Evolutionary conservation across 129 eudicot genomes (phyloP).

Genomic region (Erigeron canadensis): DNA sequence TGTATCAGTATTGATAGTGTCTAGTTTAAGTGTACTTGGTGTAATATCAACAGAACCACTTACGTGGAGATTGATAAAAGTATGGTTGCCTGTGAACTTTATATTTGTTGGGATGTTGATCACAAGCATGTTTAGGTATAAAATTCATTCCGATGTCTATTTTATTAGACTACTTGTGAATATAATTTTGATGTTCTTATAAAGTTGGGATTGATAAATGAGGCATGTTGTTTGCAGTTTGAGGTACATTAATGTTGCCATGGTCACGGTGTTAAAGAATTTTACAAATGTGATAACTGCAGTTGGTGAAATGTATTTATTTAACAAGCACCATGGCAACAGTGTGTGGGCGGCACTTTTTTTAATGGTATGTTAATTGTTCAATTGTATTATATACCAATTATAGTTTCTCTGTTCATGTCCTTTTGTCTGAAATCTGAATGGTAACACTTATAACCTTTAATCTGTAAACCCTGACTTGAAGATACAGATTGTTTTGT

Average conservation of each 20-base stretch:
- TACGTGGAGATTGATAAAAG: conserved; percentile 87
- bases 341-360: conserved; percentile 96
- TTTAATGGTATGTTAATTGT: conserved; percentile 66
- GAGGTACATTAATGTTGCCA: conserved; percentile 92
- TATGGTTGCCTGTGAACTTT: conserved; percentile 93
- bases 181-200: neutral
- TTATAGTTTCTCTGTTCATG: neutral
- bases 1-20: conserved; percentile 75
- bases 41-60: conserved; percentile 88
- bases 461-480: conserved; percentile 10
- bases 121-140: conserved; percentile 98
- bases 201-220: conserved; percentile 8
- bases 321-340: conserved; percentile 87
- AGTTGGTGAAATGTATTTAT: conserved; percentile 97
- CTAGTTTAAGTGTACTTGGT: conserved; percentile 64
- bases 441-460: conserved; percentile 5
- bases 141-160: conserved; percentile 8
- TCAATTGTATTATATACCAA: neutral
- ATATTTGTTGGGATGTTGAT: conserved; percentile 97
- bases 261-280: conserved; percentile 98
- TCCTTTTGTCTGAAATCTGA: neutral
- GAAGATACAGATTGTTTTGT: neutral
- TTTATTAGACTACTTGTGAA: neutral
- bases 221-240: conserved; percentile 54
- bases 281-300: conserved; percentile 97